Evolutionary conservation across 208 protist genomes (phyloP).

Genomic region (Acanthamoeba royreba): DNA sequence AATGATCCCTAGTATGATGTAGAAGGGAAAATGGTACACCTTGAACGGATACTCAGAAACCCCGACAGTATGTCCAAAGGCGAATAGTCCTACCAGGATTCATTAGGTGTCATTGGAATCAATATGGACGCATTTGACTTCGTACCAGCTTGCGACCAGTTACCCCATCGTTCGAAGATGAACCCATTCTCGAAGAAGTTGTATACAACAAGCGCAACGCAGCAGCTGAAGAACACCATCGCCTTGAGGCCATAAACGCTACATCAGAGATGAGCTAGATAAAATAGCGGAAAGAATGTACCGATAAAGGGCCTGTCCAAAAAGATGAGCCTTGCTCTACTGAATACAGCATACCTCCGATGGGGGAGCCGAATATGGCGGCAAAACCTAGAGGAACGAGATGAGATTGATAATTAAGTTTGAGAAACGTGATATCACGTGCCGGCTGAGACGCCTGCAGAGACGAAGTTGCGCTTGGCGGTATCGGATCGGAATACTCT

Average conservation of each 20-base stretch:
- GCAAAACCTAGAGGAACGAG: background rate
- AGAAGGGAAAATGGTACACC: background rate
- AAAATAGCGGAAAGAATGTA: background rate
- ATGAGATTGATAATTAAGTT: background rate
- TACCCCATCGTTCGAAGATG: background rate
- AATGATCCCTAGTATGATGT: background rate
- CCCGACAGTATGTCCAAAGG: background rate
- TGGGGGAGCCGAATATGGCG: background rate
- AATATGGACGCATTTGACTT: background rate
- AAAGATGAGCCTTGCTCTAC: background rate
- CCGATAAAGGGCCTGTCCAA: background rate
- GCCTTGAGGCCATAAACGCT: background rate
- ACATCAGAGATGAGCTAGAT: background rate
- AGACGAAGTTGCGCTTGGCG: background rate
- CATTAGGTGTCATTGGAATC: background rate
- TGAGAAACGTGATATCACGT: background rate
- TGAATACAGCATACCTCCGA: background rate
- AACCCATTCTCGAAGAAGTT: conserved; percentile 9
- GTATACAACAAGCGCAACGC: background rate
- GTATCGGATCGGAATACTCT: background rate
- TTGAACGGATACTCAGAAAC: background rate
- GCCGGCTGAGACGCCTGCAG: background rate
- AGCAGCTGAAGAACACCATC: background rate
- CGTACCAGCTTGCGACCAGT: background rate
- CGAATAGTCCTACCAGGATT: background rate